Base-by-base conservation (phyloP, 1,284 basidiomycete genomes). In the Trichosporon coremiiforme region DNA sequence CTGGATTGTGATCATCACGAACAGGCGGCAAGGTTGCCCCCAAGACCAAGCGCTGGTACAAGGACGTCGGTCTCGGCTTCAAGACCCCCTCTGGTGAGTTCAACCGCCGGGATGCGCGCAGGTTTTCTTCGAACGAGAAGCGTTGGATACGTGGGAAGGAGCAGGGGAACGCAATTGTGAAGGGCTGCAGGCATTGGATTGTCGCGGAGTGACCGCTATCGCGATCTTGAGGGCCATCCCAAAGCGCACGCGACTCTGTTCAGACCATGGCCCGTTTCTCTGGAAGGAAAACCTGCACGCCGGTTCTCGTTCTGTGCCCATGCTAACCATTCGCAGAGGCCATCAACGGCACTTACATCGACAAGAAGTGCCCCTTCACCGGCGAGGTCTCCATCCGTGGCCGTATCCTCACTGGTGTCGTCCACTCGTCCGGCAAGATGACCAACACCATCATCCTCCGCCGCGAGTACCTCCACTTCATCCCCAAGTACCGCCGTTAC, bases 281-380 rank as follows among this genome's bases (percentile, higher is more conserved):
- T 29, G 22, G 10, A n/a, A 33, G 31, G 31, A 41, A 53, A 17
- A 45, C 29, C 20, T n/a, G 10, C 20, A n/a, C 45, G 55, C 36
- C 17, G 20, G 20, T 22, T n/a, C n/a, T n/a, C n/a, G n/a, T n/a
- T n/a, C n/a, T n/a, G n/a, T n/a, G n/a, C n/a, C n/a, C n/a, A n/a
- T n/a, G n/a, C 92, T 87, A 95, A 95, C 89, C 93, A 64, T 93
- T 93, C 71, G 57, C 78, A 79, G 96, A 98, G 82, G 97, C 97
- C 73, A 94, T 99, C 84, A 94, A 90, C 76, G 97, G 95, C 81
- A 92, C 93, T 78, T 99, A 99, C 88, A 94, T 98, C 83, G 96
- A 99, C 90, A 99, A 99, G 89, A 99, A 99, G 87, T 99, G 95
- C 88, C 95, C 95, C 65, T 98, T 96, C 88, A 95, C 93, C 77